phyloP scores from a whole-genome alignment of 2,329 filamentous ascomycete species.

The Venturia nashicola region DNA sequence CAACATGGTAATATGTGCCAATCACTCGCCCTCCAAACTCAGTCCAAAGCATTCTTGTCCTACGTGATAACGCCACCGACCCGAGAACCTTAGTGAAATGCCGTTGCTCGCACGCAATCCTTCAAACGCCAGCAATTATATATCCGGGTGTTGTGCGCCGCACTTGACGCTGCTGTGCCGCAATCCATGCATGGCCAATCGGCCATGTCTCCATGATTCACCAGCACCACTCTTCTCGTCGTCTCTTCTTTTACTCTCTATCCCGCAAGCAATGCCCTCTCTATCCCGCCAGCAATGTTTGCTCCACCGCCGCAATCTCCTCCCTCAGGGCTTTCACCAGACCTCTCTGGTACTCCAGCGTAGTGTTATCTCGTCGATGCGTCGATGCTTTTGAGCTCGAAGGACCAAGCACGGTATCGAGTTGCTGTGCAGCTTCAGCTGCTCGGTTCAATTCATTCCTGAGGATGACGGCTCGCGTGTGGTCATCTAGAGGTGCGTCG shows the following conservation, averaged over 20 bases:
- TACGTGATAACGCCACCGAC: not conserved
- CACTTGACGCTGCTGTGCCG: not conserved
- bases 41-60: too few species aligned
- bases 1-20: too few species aligned
- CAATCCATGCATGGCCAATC: not conserved
- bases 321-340: constrained; percentile 5
- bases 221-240: not conserved
- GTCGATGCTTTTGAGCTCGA: constrained; percentile 3
- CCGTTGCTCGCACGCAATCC: not conserved
- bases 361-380: constrained; percentile 2
- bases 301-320: constrained; percentile 7
- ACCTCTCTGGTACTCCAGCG: constrained; percentile 6
- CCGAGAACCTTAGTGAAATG: not conserved
- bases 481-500: constrained; percentile 7
- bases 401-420: constrained; percentile 5
- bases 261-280: not conserved
- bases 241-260: not conserved
- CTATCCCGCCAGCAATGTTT: not conserved
- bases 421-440: not conserved
- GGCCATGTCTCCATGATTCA: not conserved
- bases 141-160: not conserved
- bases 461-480: constrained; percentile 6
- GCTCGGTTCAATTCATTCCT: constrained; percentile 4
- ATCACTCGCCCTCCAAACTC: not conserved
- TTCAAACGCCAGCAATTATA: not conserved